phyloP scores from a whole-genome alignment of 2,329 filamentous ascomycete genomes.

The Ophiostoma sp. region DNA sequence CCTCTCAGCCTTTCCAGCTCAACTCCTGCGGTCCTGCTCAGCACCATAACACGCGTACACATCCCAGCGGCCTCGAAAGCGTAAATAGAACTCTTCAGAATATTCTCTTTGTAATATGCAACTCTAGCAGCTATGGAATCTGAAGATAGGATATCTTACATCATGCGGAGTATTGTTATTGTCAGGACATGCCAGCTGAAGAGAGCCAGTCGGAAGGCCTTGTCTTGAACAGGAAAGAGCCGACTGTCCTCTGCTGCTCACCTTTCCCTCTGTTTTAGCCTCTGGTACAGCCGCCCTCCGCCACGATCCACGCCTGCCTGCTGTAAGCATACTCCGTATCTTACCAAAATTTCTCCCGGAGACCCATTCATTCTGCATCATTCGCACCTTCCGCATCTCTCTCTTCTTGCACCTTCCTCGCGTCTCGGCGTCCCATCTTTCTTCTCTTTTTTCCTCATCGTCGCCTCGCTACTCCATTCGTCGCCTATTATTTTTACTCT shows the following conservation, averaged over 20 bases:
- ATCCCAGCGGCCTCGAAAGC: too few relatives aligned
- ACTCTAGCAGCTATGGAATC: too few relatives aligned
- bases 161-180: too few relatives aligned
- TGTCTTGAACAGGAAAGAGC: neutral
- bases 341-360: constrained; percentile 14
- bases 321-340: neutral
- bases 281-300: neutral
- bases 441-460: neutral
- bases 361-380: constrained; percentile 14
- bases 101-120: too few relatives aligned
- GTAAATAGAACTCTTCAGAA: too few relatives aligned
- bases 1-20: constrained; percentile 6
- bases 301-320: constrained; percentile 20
- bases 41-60: neutral
- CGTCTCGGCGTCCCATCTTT: constrained; percentile 13
- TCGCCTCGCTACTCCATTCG: neutral
- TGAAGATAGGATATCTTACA: too few relatives aligned
- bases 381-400: constrained; percentile 18
- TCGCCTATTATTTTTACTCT: neutral
- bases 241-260: neutral
- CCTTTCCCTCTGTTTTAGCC: neutral
- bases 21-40: neutral
- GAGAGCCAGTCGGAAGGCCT: too few relatives aligned
- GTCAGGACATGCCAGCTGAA: too few relatives aligned
- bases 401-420: constrained; percentile 10